phyloP scores from a whole-genome alignment of 139 green algal genomes.

The Coelastrella sp. region DNA sequence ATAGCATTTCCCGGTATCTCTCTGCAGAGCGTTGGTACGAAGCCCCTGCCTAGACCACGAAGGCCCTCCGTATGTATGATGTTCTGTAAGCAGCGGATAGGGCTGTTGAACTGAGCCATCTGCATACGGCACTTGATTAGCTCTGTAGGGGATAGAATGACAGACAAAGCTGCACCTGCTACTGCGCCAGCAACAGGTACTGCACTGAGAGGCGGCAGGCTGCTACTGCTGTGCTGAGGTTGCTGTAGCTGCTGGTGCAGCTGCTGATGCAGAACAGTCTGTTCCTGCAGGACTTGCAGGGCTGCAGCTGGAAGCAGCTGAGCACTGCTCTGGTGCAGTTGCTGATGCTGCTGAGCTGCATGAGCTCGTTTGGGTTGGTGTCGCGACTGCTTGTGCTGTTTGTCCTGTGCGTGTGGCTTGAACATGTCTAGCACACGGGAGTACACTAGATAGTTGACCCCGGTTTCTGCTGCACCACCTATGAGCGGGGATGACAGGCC shows the following conservation, averaged over 20 bases:
- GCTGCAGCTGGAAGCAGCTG: constrained; percentile 21
- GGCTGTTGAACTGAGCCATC: constrained; percentile 59
- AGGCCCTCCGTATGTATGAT: constrained; percentile 67
- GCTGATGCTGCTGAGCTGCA: constrained; percentile 14
- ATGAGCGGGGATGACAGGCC: constrained; percentile 80
- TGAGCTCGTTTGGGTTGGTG: not conserved
- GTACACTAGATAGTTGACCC: constrained; percentile 81
- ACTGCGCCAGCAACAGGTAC: constrained; percentile 66
- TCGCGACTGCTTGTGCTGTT: not conserved
- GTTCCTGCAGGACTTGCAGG: not conserved
- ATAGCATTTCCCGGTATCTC: constrained; percentile 87
- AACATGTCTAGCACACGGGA: constrained; percentile 7
- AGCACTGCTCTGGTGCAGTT: not conserved
- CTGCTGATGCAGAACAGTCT: not conserved
- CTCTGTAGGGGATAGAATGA: constrained; percentile 81
- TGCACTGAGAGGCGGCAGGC: constrained; percentile 17
- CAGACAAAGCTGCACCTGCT: constrained; percentile 72
- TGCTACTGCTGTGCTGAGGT: constrained; percentile 3
- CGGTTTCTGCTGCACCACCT: constrained; percentile 84
- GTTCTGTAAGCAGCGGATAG: constrained; percentile 66
- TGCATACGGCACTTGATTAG: constrained; percentile 80
- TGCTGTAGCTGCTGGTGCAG: constrained; percentile 29
- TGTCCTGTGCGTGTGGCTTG: not conserved
- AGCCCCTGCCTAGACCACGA: constrained; percentile 71
- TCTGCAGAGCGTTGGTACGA: constrained; percentile 74